A percentile compares a stretch with the other conserved stretches of the same genome.
phyloP scores from a whole-genome alignment of 495 filamentous ascomycete genomes.

The Parathielavia hyrcaniae region DNA sequence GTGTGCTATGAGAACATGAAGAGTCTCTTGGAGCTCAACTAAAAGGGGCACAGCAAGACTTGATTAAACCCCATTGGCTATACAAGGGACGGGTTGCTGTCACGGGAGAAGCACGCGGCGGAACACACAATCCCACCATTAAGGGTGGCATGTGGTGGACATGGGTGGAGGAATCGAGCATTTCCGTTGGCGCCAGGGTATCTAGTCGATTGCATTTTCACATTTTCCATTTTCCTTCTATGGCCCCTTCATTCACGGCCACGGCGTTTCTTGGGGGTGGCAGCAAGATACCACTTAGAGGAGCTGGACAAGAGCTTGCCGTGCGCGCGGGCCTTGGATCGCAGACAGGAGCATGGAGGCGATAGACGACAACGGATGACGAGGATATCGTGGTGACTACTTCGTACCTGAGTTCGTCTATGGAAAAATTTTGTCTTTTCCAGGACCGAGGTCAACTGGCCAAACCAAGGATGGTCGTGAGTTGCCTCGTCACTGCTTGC shows the following conservation, averaged over 20 bases:
- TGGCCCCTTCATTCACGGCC: conserved; percentile 8
- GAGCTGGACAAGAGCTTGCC: conserved; percentile 1
- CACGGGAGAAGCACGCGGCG: neutral
- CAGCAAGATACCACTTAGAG: conserved; percentile 21
- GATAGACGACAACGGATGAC: conserved; percentile 4
- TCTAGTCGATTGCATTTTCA: conserved; percentile 14
- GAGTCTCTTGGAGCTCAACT: conserved; percentile 59
- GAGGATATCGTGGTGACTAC: neutral
- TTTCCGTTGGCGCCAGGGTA: conserved; percentile 23
- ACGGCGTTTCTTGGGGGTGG: conserved; percentile 18
- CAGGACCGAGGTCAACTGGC: neutral
- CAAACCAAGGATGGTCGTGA: neutral
- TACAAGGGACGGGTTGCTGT: neutral
- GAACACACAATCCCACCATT: conserved; percentile 3
- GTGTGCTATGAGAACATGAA: conserved; percentile 97
- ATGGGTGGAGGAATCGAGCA: conserved; percentile 16
- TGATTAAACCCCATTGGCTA: neutral
- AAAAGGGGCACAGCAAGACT: neutral
- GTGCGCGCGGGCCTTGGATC: conserved; percentile 8
- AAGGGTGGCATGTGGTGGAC: neutral
- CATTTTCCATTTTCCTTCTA: conserved; percentile 3
- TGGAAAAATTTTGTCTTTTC: conserved; percentile 3
- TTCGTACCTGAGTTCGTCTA: neutral
- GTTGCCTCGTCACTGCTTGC: conserved; percentile 1
- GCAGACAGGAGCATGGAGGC: neutral